Evolutionary conservation across 2,329 filamentous ascomycete species (phyloP), one percentile per base, ranked within the genome.

Genomic region (Aspergillus spinulosporus): DNA sequence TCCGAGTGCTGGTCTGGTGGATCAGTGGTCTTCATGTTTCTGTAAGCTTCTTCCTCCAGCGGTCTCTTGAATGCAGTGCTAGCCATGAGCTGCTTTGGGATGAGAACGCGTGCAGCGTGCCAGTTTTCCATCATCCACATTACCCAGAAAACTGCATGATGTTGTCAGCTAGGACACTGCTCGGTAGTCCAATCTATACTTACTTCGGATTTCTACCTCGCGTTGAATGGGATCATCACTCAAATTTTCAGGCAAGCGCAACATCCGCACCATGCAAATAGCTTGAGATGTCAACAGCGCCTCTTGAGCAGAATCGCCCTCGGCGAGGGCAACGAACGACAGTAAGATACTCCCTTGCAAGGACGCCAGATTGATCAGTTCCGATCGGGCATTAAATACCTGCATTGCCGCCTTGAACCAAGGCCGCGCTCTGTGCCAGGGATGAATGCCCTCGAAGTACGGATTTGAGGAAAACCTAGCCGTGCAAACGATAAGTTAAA

Each of bases 141-240:
- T 5, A 37, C 45, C 52, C 52, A 54, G 9, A 49, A 54, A 8
- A 48, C 52, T 54, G 15, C 21, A 21, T 21, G 5, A 7, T 6
- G 12, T 29, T 7, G 36, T 48, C n/a, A 49, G 45, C 9, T 43
- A 21, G 21, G 21, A 21, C 21, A 21, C 21, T 21, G 21, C 21
- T 21, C 21, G 21, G 21, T 21, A 21, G 21, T 21, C 21, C 21
- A 21, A 21, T 21, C 21, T 21, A 21, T 8, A 34, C 44, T 39
- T 34, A 54, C 52, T 45, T 42, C 52, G 52, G n/a, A 54, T 54
- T 26, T 54, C 52, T 1, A 54, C 28, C 15, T 54, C 52, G 7
- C 52, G 52, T 8, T 54, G 52, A 7, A 54, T 54, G 6, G 45
- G 44, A 3, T 54, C 37, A 4, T 14, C 5, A 36, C 52, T 54